Evolutionary conservation across 352 stramenopile species (phyloP).

Genomic region (Phytophthora ramorum): DNA sequence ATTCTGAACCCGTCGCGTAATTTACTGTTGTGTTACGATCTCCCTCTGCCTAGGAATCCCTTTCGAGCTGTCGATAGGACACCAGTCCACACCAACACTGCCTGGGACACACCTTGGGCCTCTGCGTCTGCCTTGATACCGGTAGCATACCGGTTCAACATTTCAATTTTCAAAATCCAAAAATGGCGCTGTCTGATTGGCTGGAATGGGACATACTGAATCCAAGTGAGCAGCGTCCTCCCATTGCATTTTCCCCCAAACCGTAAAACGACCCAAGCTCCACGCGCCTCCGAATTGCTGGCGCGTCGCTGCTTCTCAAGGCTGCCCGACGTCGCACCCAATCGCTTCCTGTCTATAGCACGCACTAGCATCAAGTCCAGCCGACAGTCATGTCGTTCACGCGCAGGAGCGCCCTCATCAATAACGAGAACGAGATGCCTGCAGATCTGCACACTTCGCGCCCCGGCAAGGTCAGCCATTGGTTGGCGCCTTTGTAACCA

Average conservation of each 20-base stretch:
- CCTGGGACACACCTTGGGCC: background rate
- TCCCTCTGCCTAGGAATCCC: too few species aligned
- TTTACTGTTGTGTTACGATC: too few species aligned
- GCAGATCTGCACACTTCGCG: conserved; percentile 43
- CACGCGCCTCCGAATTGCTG: conserved; percentile 8
- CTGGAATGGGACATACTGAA: conserved; percentile 33
- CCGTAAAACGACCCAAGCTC: conserved; percentile 6
- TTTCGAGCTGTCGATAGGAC: too few species aligned
- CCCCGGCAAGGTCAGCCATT: conserved; percentile 47
- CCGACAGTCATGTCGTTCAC: conserved; percentile 33
- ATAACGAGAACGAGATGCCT: conserved; percentile 82
- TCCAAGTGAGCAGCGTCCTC: conserved; percentile 23
- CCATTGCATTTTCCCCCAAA: conserved; percentile 25
- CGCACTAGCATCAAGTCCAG: conserved; percentile 1
- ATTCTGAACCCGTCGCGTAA: too few species aligned
- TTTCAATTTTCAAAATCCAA: conserved; percentile 43
- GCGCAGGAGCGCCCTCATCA: conserved; percentile 36
- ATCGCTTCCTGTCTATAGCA: conserved; percentile 19
- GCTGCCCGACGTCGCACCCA: background rate
- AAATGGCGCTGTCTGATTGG: conserved; percentile 32
- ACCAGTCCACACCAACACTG: too few species aligned
- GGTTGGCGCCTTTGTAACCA: background rate
- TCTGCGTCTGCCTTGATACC: conserved; percentile 2
- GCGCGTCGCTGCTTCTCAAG: conserved; percentile 1
- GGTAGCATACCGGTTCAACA: conserved; percentile 18